Evolutionary conservation across 495 filamentous ascomycete species (phyloP).

Genomic region (Usnea hakonensis): DNA sequence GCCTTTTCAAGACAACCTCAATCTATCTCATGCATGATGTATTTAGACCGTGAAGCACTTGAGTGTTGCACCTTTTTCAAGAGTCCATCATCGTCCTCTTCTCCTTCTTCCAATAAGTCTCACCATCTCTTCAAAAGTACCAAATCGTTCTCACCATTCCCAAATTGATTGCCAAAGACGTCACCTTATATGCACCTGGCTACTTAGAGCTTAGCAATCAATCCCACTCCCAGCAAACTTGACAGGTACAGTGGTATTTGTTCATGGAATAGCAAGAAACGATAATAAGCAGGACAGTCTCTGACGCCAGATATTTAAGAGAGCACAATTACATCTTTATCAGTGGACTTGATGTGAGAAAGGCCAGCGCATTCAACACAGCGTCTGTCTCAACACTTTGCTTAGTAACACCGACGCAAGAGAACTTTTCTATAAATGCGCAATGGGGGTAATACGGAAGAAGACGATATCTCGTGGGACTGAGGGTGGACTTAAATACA

Average conservation of each 20-base stretch:
- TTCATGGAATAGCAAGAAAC: not conserved
- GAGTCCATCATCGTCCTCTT: not conserved
- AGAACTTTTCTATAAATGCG: not conserved
- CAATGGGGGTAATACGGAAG: slow-evolving; percentile 94
- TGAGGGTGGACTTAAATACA: slow-evolving; percentile 88
- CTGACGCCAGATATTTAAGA: not conserved
- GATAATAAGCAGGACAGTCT: not conserved
- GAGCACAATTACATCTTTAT: not conserved
- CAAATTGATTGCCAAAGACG: not conserved
- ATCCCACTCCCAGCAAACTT: not conserved
- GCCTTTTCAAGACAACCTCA: not conserved
- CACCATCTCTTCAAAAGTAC: not conserved
- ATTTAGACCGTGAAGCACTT: not conserved
- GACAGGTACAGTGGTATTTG: not conserved
- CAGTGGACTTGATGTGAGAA: not conserved
- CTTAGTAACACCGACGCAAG: not conserved
- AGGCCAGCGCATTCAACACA: not conserved
- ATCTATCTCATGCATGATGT: not conserved
- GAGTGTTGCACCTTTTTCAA: not conserved
- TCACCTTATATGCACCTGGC: not conserved
- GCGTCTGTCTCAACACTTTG: not conserved
- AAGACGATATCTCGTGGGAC: slow-evolving; percentile 83
- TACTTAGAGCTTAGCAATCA: not conserved
- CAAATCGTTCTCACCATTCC: not conserved
- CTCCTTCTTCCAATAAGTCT: not conserved